Evolutionary conservation across 2,329 filamentous ascomycete species (phyloP).

Genomic region (Epichloe elymi): DNA sequence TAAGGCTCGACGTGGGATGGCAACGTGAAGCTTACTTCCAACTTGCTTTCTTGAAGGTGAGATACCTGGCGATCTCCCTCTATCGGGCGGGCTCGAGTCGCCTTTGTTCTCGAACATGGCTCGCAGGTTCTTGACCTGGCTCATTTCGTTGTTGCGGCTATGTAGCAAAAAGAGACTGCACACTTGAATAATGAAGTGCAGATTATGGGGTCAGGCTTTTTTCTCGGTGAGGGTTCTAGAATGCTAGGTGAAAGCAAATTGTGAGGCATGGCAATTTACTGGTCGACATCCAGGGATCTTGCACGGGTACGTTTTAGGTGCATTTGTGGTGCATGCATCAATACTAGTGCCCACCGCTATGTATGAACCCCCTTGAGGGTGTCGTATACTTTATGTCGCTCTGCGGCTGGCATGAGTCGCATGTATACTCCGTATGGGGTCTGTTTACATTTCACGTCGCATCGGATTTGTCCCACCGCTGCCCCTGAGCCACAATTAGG

Average conservation of each 20-base stretch:
- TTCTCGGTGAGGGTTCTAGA: not conserved
- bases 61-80: constrained; percentile 54
- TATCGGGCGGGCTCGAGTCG: constrained; percentile 50
- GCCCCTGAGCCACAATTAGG: not conserved
- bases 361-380: not conserved
- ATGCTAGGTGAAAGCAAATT: not conserved
- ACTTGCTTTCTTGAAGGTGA: constrained; percentile 16
- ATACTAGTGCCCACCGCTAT: not conserved
- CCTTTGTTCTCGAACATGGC: constrained; percentile 70
- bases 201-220: not conserved
- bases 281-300: not conserved
- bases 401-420: not conserved
- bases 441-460: not conserved
- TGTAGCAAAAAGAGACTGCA: not conserved
- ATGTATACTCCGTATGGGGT: not conserved
- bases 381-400: not conserved
- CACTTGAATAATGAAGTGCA: not conserved
- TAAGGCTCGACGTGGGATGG: not conserved
- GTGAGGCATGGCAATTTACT: not conserved
- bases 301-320: not conserved
- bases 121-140: constrained; percentile 60
- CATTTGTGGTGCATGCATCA: not conserved
- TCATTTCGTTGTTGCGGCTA: constrained; percentile 27
- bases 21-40: constrained; percentile 10
- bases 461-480: not conserved